These are phyloP conservation scores for Trichosporon sp. DNA, from an alignment of 1,284 basidiomycete species.

Conservation along the genomic window DNA sequence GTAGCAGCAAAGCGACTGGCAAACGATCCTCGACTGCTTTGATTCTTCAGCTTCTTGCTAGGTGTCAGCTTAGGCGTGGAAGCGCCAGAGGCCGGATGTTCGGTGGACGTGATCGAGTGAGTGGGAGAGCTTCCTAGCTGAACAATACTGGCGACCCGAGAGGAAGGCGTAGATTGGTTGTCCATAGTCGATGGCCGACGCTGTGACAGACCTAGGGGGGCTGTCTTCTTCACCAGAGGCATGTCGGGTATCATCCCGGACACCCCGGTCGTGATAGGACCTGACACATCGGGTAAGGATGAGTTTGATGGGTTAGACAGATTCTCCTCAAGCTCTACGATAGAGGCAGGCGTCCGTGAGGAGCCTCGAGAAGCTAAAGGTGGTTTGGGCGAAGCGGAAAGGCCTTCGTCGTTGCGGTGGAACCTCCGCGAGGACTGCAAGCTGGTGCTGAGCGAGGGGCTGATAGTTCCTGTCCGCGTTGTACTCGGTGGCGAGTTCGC, in stretches of 20 bases:
- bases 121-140: constrained; percentile 10
- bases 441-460: constrained; percentile 22
- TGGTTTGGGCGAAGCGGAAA: not conserved
- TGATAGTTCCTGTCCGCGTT: not conserved
- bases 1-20: constrained; percentile 34
- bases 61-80: constrained; percentile 37
- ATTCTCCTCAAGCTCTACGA: constrained; percentile 11
- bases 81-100: constrained; percentile 26
- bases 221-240: not conserved
- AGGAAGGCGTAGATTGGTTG: constrained; percentile 9
- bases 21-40: constrained; percentile 40
- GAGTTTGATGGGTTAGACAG: constrained; percentile 5
- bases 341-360: constrained; percentile 1
- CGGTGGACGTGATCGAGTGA: constrained; percentile 9
- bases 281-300: constrained; percentile 7
- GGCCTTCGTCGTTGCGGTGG: constrained; percentile 21
- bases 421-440: constrained; percentile 38
- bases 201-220: not conserved
- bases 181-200: constrained; percentile 5
- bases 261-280: not conserved
- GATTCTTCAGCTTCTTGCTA: constrained; percentile 30
- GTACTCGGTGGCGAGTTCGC: constrained; percentile 5
- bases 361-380: constrained; percentile 6
- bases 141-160: constrained; percentile 12
- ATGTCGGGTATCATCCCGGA: constrained; percentile 15